These are phyloP conservation scores for Gaultheria prostrata DNA, from an alignment of 148 eudicot species.

Conservation along the genomic window DNA sequence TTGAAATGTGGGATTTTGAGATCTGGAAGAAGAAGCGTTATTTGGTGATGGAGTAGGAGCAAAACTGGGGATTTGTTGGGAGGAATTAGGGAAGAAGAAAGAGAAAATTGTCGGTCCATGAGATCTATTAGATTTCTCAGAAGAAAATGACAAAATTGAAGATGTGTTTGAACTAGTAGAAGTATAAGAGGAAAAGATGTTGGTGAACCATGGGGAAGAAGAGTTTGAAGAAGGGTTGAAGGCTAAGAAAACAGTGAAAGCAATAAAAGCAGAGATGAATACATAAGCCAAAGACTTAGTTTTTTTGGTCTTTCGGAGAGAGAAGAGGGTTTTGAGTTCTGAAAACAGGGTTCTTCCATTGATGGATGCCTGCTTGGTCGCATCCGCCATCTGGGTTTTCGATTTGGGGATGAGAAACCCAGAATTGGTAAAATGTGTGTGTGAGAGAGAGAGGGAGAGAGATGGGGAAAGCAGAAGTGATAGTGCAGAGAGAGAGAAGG, in stretches of 20 bases:
- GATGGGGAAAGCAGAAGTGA: background rate
- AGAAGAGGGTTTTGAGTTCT: constrained; percentile 48
- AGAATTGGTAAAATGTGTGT: background rate
- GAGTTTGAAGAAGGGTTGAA: constrained; percentile 57
- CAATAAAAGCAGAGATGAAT: constrained; percentile 46
- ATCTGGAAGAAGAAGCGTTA: constrained; percentile 15
- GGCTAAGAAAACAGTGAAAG: constrained; percentile 60
- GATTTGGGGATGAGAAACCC: background rate
- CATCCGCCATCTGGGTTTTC: constrained; percentile 47
- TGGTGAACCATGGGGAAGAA: constrained; percentile 64
- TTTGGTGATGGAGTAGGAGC: background rate
- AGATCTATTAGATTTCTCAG: constrained; percentile 45
- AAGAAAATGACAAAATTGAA: constrained; percentile 14
- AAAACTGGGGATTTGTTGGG: constrained; percentile 15
- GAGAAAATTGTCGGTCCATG: constrained; percentile 47
- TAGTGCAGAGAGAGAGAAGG: background rate
- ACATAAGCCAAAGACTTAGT: constrained; percentile 48
- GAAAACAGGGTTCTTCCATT: constrained; percentile 40
- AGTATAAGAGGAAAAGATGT: constrained; percentile 33
- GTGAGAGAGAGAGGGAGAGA: constrained; percentile 5
- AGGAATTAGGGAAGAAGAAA: constrained; percentile 38
- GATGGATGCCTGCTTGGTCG: constrained; percentile 55
- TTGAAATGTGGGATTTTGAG: constrained; percentile 21
- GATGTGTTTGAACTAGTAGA: constrained; percentile 5
- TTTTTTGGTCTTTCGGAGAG: constrained; percentile 39